Evolutionary conservation across 2,329 filamentous ascomycete species (phyloP).

Genomic region (Hymenoscyphus scutula): DNA sequence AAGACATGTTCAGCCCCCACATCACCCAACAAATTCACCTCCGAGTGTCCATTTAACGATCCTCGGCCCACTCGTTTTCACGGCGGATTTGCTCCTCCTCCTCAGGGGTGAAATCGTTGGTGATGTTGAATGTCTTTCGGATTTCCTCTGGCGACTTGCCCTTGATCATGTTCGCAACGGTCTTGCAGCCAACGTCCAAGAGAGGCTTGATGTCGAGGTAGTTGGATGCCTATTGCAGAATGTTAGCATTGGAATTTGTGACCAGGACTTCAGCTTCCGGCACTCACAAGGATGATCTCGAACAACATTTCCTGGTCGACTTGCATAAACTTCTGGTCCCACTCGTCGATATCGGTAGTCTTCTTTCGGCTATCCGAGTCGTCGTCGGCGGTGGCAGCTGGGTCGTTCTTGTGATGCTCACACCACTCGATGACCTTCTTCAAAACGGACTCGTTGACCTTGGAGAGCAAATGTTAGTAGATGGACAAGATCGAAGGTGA

Average conservation of each 20-base stretch:
- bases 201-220: slow-evolving; percentile 99
- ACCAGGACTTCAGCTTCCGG: not conserved
- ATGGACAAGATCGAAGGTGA: slow-evolving; percentile 3
- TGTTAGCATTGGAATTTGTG: slow-evolving; percentile 14
- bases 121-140: slow-evolving; percentile 99
- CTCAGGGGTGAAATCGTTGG: slow-evolving; percentile 98
- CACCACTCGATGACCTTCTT: slow-evolving; percentile 99
- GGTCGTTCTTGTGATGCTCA: slow-evolving; percentile 88
- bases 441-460: slow-evolving; percentile 91
- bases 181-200: slow-evolving; percentile 98
- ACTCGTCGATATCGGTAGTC: slow-evolving; percentile 98
- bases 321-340: slow-evolving; percentile 99
- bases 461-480: slow-evolving; percentile 20
- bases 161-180: slow-evolving; percentile 99
- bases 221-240: slow-evolving; percentile 72
- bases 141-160: slow-evolving; percentile 99
- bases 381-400: slow-evolving; percentile 76
- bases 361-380: slow-evolving; percentile 95
- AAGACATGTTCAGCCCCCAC: not conserved
- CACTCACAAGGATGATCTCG: slow-evolving; percentile 89
- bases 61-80: slow-evolving; percentile 90
- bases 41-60: slow-evolving; percentile 52
- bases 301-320: slow-evolving; percentile 99
- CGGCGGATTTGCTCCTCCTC: slow-evolving; percentile 97
- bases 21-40: not conserved